These are phyloP conservation scores for Aquilaria malaccensis DNA, from an alignment of 345 rosid genomes.

Conservation along the genomic window DNA sequence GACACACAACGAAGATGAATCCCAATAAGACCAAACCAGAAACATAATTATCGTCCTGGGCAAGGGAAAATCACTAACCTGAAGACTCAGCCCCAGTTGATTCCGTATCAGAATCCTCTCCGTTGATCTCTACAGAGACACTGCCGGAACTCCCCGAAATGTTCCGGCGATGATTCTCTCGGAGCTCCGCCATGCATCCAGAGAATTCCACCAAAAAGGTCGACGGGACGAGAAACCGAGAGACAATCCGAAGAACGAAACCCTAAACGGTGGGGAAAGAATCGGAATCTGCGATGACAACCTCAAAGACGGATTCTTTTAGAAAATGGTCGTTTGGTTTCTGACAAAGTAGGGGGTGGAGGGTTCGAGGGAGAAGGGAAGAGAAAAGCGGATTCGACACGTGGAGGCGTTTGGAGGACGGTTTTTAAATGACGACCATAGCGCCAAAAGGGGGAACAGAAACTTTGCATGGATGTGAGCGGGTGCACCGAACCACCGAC, in stretches of 20 bases:
- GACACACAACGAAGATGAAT: no score
- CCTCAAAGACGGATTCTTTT: neutral
- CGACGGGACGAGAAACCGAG: neutral
- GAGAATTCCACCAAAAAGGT: neutral
- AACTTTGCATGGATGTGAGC: no score
- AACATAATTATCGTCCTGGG: neutral
- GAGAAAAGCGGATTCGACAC: neutral
- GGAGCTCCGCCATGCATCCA: constrained; percentile 4
- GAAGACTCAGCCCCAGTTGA: neutral
- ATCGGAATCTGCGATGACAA: neutral
- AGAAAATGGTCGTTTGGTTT: neutral
- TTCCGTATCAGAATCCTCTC: constrained; percentile 3
- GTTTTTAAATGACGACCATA: no score
- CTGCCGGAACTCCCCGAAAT: neutral
- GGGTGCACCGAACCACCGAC: no score
- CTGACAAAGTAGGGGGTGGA: neutral
- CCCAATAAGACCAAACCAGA: neutral
- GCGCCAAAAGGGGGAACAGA: no score
- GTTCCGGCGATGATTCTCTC: neutral
- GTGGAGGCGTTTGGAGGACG: neutral
- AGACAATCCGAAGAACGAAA: neutral
- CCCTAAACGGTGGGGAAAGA: neutral
- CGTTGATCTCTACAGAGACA: constrained; percentile 2
- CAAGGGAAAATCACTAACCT: neutral
- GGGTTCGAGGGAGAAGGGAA: neutral